phyloP scores from a whole-genome alignment of 139 green algal species.

The Dunaliella primolecta region DNA sequence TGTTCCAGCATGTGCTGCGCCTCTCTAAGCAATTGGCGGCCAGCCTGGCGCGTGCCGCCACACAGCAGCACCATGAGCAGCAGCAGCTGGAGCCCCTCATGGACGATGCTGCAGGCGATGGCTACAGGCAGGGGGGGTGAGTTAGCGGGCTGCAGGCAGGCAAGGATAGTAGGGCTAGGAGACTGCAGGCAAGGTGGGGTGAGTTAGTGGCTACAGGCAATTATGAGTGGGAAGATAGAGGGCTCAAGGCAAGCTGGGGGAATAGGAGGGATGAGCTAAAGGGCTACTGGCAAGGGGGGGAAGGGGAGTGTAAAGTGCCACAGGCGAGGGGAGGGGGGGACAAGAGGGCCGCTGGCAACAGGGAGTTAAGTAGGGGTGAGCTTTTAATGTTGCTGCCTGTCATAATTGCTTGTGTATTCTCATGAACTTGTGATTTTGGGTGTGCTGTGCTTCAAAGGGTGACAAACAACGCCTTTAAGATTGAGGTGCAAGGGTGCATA shows the following conservation, averaged over 20 bases:
- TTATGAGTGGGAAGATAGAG: neutral
- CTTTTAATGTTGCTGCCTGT: too few relatives aligned
- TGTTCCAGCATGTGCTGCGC: neutral
- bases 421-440: too few relatives aligned
- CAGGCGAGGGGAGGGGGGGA: neutral
- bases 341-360: too few relatives aligned
- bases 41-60: slow-evolving; percentile 3
- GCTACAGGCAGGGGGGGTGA: neutral
- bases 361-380: too few relatives aligned
- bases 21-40: slow-evolving; percentile 7
- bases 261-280: neutral
- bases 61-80: neutral
- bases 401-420: too few relatives aligned
- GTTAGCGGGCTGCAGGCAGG: too few relatives aligned
- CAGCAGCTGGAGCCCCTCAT: neutral
- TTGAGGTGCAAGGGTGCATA: too few relatives aligned
- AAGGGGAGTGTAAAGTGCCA: neutral
- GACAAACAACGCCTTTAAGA: too few relatives aligned
- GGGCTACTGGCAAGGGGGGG: neutral
- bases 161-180: neutral
- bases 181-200: neutral
- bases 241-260: neutral
- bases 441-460: too few relatives aligned
- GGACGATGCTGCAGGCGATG: neutral
- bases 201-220: neutral